phyloP scores from a whole-genome alignment of 2,329 filamentous ascomycete species.

The Ceratocystis eucalypticola region DNA sequence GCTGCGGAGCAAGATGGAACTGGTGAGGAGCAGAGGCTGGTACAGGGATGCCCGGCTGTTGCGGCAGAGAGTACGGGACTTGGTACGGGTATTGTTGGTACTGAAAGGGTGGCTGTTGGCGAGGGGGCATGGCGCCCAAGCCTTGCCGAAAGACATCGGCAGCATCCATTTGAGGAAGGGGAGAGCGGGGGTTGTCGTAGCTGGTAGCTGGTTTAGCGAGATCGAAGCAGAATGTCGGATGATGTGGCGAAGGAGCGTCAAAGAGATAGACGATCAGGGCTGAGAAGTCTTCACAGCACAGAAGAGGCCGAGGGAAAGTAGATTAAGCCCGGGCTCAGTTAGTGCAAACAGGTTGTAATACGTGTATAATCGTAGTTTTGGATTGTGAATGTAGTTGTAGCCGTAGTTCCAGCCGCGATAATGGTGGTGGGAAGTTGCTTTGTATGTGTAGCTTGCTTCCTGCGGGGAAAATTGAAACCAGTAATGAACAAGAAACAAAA shows the following conservation, averaged over 20 bases:
- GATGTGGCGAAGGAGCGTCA: not conserved
- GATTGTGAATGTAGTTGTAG: not conserved
- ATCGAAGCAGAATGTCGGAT: not conserved
- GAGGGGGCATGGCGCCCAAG: slow-evolving; percentile 29
- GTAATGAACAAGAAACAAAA: not conserved
- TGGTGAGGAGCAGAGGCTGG: slow-evolving; percentile 5
- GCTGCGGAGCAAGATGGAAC: slow-evolving; percentile 18
- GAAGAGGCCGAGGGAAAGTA: not conserved
- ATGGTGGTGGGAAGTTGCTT: too few relatives aligned
- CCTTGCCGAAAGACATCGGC: slow-evolving; percentile 47
- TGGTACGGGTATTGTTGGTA: slow-evolving; percentile 18
- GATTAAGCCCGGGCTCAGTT: not conserved
- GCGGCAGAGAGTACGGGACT: slow-evolving; percentile 15
- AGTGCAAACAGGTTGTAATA: not conserved
- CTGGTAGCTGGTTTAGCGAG: not conserved
- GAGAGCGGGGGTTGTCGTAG: not conserved
- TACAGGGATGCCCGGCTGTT: slow-evolving; percentile 16
- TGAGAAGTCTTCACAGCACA: not conserved
- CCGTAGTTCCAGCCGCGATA: not conserved
- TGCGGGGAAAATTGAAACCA: not conserved
- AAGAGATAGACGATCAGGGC: not conserved
- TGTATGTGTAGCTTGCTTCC: not conserved
- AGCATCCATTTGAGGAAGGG: slow-evolving; percentile 38
- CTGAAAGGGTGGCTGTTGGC: slow-evolving; percentile 17
- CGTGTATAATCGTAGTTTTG: not conserved